These are phyloP conservation scores for Pseudopediastrum boryanum DNA, from an alignment of 139 green algal genomes.

Conservation along the genomic window DNA sequence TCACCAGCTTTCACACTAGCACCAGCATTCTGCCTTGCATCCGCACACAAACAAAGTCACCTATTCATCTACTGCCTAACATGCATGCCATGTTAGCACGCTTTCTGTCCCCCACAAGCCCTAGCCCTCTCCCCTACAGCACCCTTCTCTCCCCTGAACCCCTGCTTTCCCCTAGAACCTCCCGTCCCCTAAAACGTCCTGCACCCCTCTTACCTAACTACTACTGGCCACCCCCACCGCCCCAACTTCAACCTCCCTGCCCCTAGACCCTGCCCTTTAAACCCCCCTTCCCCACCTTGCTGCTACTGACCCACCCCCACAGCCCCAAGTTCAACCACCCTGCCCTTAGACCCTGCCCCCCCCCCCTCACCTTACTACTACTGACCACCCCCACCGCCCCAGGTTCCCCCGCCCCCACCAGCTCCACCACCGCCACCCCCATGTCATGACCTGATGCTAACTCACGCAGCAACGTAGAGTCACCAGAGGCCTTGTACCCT, in stretches of 20 bases:
- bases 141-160: no score
- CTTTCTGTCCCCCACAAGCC: no score
- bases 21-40: no score
- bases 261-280: neutral
- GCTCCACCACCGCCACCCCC: conserved; percentile 54
- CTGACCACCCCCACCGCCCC: conserved; percentile 38
- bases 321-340: neutral
- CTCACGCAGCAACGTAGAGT: conserved; percentile 55
- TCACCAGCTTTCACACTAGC: no score
- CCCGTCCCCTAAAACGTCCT: no score
- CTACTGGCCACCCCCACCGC: no score
- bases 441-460: conserved; percentile 64
- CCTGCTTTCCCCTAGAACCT: no score
- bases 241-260: neutral
- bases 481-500: conserved; percentile 83
- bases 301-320: neutral
- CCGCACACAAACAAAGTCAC: no score
- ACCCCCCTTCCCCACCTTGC: neutral
- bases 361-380: conserved; percentile 54
- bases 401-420: conserved; percentile 32
- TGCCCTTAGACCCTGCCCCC: neutral
- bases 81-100: no score
- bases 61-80: no score
- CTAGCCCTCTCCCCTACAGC: no score
- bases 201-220: no score